Evolutionary conservation across 2,329 filamentous ascomycete genomes (phyloP), one percentile per base, ranked within the genome.

Genomic region (Cercospora canescens): DNA sequence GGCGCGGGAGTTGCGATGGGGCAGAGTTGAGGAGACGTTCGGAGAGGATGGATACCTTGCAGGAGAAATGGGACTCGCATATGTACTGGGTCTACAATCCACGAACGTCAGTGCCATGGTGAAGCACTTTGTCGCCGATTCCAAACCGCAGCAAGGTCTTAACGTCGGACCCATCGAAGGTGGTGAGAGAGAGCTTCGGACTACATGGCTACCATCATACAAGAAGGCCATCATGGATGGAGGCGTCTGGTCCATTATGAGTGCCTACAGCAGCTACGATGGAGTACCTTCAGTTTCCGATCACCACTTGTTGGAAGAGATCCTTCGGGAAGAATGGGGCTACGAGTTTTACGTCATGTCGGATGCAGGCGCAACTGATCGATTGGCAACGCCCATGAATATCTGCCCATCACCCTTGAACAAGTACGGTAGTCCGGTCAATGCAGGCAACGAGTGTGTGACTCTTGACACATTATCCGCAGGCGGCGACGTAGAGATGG

Each of bases 401-500:
- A 84, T 91, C 74, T 92, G 90, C 68, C 80, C 80, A 32, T 81
- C 82, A 16, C 70, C 72, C 5, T 60, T 74, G 45, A 72, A 69
- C 62, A 71, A 65, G 21, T 71, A 70, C 62, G 66, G 67, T 26
- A 80, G 82, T 30, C 86, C 87, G 0, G 84, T 89, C 48, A 71
- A 71, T 6, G 71, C 73, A 41, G 90, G 92, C 71, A 86, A 86
- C 60, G 85, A 88, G 62, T 87, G 89, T 2, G 84, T 92, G 26
- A 89, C 88, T 0, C 79, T 87, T 57, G 84, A 85, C 71, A 84
- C 87, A 8, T 82, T 93, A 4, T 87, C 87, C 0, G 88, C 89
- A 4, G 90, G 91, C 3, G 90, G 88, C 58, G 90, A 92, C 71
- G 84, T 90, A 12, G 91, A 93, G 73, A 92, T 92, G 90, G 90